These are phyloP conservation scores for Metschnikowia borealis DNA, from an alignment of 805 yeast genomes.

Conservation along the genomic window DNA sequence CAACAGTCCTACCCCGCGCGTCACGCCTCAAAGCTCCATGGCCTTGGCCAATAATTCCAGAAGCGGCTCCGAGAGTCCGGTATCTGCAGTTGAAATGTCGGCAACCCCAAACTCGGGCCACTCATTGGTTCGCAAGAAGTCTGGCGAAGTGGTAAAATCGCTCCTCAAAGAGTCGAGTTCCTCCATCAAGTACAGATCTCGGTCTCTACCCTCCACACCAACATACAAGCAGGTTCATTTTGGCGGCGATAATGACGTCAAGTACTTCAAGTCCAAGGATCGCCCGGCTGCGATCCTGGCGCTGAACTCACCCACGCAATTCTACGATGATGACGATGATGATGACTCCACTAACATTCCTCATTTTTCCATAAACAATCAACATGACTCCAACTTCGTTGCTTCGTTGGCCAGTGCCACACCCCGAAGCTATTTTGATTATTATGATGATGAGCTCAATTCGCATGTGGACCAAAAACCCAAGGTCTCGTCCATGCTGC, in stretches of 20 bases:
- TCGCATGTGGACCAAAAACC: slow-evolving; percentile 10
- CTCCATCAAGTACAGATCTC: slow-evolving; percentile 23
- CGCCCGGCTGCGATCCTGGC: slow-evolving; percentile 76
- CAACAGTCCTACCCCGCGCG: neutral
- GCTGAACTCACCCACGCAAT: slow-evolving; percentile 50
- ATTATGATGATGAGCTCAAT: slow-evolving; percentile 19
- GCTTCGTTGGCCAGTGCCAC: slow-evolving; percentile 3
- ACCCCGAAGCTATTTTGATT: slow-evolving; percentile 11
- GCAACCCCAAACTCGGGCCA: neutral
- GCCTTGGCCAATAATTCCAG: neutral
- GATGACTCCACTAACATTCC: slow-evolving; percentile 12
- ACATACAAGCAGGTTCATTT: slow-evolving; percentile 76
- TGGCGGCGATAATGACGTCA: slow-evolving; percentile 61
- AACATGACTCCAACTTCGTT: slow-evolving; percentile 15
- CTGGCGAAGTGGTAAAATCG: slow-evolving; percentile 58
- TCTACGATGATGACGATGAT: slow-evolving; percentile 19
- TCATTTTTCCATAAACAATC: slow-evolving; percentile 19
- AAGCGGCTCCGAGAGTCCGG: neutral
- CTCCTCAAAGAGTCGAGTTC: slow-evolving; percentile 52
- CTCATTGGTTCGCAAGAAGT: slow-evolving; percentile 66
- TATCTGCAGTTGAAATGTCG: neutral
- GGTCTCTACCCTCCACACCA: slow-evolving; percentile 47
- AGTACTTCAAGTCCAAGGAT: slow-evolving; percentile 69
- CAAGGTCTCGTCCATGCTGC: slow-evolving; percentile 18
- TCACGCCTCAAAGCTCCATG: neutral